Base-by-base conservation (phyloP, 2,329 filamentous ascomycete genomes). In the Coleophoma cylindrospora region DNA sequence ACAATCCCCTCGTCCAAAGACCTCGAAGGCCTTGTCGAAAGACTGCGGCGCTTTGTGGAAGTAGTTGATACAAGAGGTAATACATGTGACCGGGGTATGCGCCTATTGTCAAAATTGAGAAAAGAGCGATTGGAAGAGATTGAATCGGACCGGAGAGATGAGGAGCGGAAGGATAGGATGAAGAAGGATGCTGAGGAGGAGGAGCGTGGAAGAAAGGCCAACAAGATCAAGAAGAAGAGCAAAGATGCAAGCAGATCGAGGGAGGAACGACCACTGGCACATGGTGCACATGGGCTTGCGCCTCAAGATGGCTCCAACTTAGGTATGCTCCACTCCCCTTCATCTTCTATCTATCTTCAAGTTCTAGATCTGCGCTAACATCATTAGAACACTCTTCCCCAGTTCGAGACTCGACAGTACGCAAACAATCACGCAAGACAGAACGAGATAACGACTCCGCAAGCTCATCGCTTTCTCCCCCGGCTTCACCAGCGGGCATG, bases 81-180 rank as follows among this genome's bases (percentile, higher is more conserved):
- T 19, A 79, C 81, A 55, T 90, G 85, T 66, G 87, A 91, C 61
- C 77, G 81, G 34, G 84, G 84, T 34, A 88, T 92, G 81, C 74
- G 88, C 50, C 75, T 88, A 57, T 72, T 91, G 49, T 80, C 84
- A 7, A 75, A 77, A 60, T 77, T 79, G 63, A 76, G 84, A 47
- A 88, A 89, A 65, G 79, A 83, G 40, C 72, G 77, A 56, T 70
- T 76, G 33, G 78, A 82, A 50, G 78, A 83, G 48, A 58, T 72
- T 45, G 70, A 70, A 15, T 65, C 65, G 13, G 69, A 73, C 53
- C 63, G 68, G 52, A 70, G 76, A 38, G 66, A 72, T 43, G 75
- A 81, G 49, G 77, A 79, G 36, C 48, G 48, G 1, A 63, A 64
- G 43, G 61, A 59, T 22, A 55, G 57, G 34, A 36, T 56, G 40